Conservation (phyloP, 2,329 filamentous ascomycete genomes). For the Grosmannia clavigera region DNA sequence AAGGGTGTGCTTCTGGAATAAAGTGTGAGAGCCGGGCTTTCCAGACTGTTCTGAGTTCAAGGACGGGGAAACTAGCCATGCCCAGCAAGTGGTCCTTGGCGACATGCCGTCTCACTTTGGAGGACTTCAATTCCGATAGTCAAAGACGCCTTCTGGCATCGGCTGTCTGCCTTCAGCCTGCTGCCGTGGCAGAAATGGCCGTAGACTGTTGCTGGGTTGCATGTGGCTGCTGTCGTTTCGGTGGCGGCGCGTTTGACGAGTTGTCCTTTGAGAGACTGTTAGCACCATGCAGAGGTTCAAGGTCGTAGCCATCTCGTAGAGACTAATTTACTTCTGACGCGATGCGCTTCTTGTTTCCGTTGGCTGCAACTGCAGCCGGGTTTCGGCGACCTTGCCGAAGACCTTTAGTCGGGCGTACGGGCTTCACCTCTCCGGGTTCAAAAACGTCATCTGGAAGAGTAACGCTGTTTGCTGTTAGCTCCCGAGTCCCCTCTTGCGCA, state of each 20-base stretch:
- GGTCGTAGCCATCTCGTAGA: neutral
- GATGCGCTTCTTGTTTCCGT: constrained; percentile 34
- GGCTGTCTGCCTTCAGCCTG: neutral
- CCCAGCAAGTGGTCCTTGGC: neutral
- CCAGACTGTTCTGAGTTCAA: neutral
- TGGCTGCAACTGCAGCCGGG: constrained; percentile 25
- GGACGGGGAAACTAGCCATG: neutral
- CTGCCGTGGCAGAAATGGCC: neutral
- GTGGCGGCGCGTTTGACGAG: neutral
- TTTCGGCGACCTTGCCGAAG: constrained; percentile 22
- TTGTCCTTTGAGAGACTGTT: neutral
- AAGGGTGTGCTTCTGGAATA: neutral
- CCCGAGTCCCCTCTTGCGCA: neutral
- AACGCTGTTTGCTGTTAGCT: constrained; percentile 42
- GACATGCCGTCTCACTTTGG: neutral
- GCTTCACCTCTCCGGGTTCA: constrained; percentile 61
- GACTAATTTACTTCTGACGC: constrained; percentile 29
- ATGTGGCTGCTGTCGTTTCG: constrained; percentile 3
- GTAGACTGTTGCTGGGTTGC: neutral
- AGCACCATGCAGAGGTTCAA: neutral
- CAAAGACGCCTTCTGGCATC: neutral
- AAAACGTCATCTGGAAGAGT: constrained; percentile 88
- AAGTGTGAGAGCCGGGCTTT: neutral
- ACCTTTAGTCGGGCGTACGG: constrained; percentile 42
- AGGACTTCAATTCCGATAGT: neutral